These are phyloP conservation scores for Draba incana DNA, from an alignment of 345 rosid genomes.

Conservation along the genomic window DNA sequence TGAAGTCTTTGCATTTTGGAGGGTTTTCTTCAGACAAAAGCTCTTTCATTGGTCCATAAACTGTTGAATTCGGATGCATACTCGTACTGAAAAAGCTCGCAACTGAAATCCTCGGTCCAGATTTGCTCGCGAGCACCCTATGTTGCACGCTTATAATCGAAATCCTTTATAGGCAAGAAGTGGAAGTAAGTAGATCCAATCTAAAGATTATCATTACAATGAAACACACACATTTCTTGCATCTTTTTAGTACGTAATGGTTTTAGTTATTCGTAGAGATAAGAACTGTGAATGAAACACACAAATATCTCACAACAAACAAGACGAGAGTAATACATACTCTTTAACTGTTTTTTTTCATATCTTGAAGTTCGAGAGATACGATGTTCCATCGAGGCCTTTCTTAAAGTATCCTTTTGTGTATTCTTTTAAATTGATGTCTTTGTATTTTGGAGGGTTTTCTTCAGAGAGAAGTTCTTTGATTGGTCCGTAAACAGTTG, in stretches of 20 bases:
- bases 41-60: constrained; percentile 48
- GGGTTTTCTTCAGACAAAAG: constrained; percentile 41
- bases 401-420: constrained; percentile 17
- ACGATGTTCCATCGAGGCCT: constrained; percentile 41
- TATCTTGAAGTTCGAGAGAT: constrained; percentile 40
- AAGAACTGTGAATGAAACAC: constrained; percentile 5
- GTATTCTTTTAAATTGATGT: constrained; percentile 32
- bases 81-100: constrained; percentile 40
- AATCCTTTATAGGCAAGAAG: no score
- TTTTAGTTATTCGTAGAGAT: background rate
- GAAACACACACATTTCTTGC: background rate
- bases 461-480: constrained; percentile 45
- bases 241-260: background rate
- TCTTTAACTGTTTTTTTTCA: constrained; percentile 8
- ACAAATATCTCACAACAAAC: background rate
- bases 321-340: no score
- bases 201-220: no score
- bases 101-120: constrained; percentile 47
- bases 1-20: constrained; percentile 29
- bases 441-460: constrained; percentile 44
- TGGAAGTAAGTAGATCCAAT: no score
- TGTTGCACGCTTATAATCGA: constrained; percentile 31
- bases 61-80: background rate
- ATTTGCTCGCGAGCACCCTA: constrained; percentile 36
- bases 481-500: constrained; percentile 43